Evolutionary conservation across 108 stramenopile genomes (phyloP).

Genomic region (Skeletonema potamos): DNA sequence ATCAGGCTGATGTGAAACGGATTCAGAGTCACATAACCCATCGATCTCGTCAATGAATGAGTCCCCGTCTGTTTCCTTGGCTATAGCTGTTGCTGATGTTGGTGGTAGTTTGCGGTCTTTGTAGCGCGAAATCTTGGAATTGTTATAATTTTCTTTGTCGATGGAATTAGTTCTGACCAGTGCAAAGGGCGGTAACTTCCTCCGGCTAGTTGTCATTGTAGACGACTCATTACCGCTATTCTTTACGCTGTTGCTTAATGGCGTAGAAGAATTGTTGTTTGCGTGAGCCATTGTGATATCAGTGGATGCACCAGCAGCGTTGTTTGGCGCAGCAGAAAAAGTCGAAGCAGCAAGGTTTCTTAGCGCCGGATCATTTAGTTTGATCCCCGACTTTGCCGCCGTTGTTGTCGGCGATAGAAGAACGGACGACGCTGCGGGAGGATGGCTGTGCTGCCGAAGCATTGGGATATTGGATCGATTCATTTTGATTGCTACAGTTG

Average conservation of each 20-base stretch:
- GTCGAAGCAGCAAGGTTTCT: not conserved
- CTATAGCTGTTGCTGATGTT: not conserved
- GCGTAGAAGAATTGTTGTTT: not conserved
- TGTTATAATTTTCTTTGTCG: not conserved
- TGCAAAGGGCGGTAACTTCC: not conserved
- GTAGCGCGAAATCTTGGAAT: not conserved
- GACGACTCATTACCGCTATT: not conserved
- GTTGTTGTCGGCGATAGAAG: slow-evolving; percentile 5
- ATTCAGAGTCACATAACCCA: not conserved
- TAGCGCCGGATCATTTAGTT: slow-evolving; percentile 3
- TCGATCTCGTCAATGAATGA: too few species aligned
- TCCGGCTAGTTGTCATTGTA: not conserved
- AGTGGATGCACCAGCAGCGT: not conserved
- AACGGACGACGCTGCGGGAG: not conserved
- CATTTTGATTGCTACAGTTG: not conserved
- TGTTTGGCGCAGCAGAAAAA: not conserved
- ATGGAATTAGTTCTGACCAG: not conserved
- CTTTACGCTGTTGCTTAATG: not conserved
- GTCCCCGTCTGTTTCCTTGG: not conserved
- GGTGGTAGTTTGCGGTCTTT: not conserved
- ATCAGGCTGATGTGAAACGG: not conserved
- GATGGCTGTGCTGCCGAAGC: not conserved
- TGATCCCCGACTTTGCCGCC: slow-evolving; percentile 2
- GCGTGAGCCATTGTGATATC: not conserved
- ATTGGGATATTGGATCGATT: not conserved